phyloP scores from a whole-genome alignment of 768 basidiomycete genomes.

The Tulasnella sp. region DNA sequence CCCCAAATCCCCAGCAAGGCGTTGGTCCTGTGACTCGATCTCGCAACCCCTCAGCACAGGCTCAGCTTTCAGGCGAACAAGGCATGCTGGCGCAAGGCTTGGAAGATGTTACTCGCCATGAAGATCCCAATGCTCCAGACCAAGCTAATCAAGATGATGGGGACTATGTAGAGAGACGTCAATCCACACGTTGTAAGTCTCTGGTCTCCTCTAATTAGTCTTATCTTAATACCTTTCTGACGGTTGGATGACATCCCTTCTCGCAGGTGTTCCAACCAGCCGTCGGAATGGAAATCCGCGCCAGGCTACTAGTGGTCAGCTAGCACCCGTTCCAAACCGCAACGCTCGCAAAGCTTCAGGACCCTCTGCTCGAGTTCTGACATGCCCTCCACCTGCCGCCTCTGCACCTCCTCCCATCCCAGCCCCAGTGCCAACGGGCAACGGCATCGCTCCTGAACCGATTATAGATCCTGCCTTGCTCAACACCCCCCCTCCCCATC shows the following conservation, averaged over 20 bases:
- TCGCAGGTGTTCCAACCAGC: neutral
- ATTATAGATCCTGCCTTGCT: neutral
- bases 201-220: neutral
- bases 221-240: too few relatives aligned
- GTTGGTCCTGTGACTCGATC: too few relatives aligned
- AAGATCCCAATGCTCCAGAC: neutral
- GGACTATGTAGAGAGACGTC: neutral
- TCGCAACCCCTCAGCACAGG: too few relatives aligned
- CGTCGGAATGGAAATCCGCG: neutral
- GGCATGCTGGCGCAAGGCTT: neutral
- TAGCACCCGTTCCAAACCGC: too few relatives aligned
- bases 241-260: neutral
- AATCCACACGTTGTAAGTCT: neutral
- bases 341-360: too few relatives aligned
- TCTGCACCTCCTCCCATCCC: too few relatives aligned
- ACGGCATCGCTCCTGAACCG: neutral
- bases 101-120: neutral
- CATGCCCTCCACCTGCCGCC: too few relatives aligned
- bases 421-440: neutral
- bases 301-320: neutral
- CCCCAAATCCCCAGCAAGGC: too few relatives aligned
- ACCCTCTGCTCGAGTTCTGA: too few relatives aligned
- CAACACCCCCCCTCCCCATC: neutral
- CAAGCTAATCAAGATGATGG: neutral
- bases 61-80: too few relatives aligned